These are phyloP conservation scores for Apiospora phragmitis DNA, from an alignment of 2,329 filamentous ascomycete genomes.

Conservation along the genomic window DNA sequence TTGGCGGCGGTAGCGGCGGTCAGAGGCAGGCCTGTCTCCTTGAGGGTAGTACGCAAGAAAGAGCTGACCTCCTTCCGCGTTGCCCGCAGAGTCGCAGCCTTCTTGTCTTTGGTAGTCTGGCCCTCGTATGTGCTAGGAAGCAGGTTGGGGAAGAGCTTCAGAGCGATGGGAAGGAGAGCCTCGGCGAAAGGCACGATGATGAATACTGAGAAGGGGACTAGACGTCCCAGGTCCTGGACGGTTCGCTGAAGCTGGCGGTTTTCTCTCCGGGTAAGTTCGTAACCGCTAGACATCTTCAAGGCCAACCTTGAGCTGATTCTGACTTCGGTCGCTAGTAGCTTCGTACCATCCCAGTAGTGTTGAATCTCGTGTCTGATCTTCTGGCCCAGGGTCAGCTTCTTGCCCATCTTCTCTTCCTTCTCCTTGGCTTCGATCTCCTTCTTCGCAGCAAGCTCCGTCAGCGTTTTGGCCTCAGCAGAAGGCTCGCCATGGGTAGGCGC, in stretches of 20 bases:
- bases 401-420: constrained; percentile 71
- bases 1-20: constrained; percentile 82
- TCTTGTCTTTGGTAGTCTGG: constrained; percentile 85
- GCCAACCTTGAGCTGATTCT: constrained; percentile 89
- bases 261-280: constrained; percentile 93
- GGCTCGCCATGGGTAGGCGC: constrained; percentile 27
- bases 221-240: constrained; percentile 86
- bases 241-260: constrained; percentile 90
- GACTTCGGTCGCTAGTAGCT: constrained; percentile 88
- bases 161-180: constrained; percentile 83
- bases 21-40: constrained; percentile 89
- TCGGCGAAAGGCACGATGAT: constrained; percentile 96
- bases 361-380: constrained; percentile 92
- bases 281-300: constrained; percentile 96
- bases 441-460: constrained; percentile 63
- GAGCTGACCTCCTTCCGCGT: constrained; percentile 92
- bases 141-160: constrained; percentile 96
- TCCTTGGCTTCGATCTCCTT: constrained; percentile 64
- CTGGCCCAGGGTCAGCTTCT: constrained; percentile 86
- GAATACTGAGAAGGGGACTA: constrained; percentile 96
- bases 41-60: constrained; percentile 85
- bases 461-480: constrained; percentile 37
- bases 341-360: constrained; percentile 99
- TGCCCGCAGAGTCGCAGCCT: constrained; percentile 76
- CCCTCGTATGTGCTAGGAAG: constrained; percentile 96